Conservation (phyloP, 495 filamentous ascomycete genomes). For the Penicillium coprophilum region DNA sequence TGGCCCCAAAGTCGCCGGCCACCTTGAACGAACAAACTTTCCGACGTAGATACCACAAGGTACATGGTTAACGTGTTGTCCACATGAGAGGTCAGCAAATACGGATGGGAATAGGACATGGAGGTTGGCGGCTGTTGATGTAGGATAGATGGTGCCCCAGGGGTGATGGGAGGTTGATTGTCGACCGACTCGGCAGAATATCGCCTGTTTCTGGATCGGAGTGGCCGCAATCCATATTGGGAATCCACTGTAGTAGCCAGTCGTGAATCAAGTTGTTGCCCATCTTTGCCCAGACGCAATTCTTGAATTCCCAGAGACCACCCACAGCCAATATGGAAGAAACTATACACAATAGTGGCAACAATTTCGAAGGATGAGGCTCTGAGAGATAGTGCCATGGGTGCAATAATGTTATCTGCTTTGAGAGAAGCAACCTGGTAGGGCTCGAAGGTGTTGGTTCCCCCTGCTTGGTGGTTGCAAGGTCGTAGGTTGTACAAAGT, state of each 20-base stretch:
- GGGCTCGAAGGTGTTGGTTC: constrained; percentile 36
- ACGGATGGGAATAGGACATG: constrained; percentile 86
- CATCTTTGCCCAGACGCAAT: constrained; percentile 59
- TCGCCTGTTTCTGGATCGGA: constrained; percentile 38
- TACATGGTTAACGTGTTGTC: constrained; percentile 93
- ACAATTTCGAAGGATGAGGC: constrained; percentile 58
- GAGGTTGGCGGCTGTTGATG: constrained; percentile 60
- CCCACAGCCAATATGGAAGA: constrained; percentile 55
- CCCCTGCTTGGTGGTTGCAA: constrained; percentile 6
- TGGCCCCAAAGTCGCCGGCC: constrained; percentile 89
- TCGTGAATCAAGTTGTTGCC: constrained; percentile 55
- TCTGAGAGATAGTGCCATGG: constrained; percentile 76
- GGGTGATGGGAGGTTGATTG: background rate
- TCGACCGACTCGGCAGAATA: constrained; percentile 13
- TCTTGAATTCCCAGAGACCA: constrained; percentile 94
- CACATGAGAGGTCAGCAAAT: constrained; percentile 80
- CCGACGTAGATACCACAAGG: constrained; percentile 71
- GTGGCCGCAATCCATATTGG: constrained; percentile 39
- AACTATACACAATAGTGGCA: constrained; percentile 80
- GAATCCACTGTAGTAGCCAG: constrained; percentile 51
- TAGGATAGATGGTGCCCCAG: constrained; percentile 33
- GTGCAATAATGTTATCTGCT: constrained; percentile 77
- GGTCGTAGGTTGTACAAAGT: constrained; percentile 67
- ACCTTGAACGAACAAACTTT: constrained; percentile 64
- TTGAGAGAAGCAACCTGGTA: constrained; percentile 74